phyloP scores from a whole-genome alignment of 2,329 filamentous ascomycete genomes.

The Dryadomyces quercus-mongolicae region DNA sequence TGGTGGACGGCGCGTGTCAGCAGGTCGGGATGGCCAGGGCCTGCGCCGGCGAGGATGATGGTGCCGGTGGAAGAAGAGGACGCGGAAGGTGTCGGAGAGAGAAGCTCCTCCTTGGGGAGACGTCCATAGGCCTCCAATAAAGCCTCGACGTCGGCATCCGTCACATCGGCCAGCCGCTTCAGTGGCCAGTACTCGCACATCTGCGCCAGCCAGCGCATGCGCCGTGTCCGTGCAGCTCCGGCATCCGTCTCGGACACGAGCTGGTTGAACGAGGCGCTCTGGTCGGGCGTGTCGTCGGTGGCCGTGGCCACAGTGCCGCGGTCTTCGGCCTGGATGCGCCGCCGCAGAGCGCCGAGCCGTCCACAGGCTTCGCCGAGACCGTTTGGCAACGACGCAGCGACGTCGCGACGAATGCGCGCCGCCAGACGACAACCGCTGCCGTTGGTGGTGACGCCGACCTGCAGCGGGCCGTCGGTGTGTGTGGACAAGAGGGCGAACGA shows the following conservation, averaged over 20 bases:
- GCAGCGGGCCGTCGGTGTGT: constrained; percentile 79
- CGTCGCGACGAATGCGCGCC: constrained; percentile 76
- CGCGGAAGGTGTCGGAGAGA: too few species aligned
- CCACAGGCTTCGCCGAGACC: constrained; percentile 68
- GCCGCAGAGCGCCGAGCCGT: constrained; percentile 60
- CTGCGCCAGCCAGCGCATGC: constrained; percentile 88
- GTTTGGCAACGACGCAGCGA: constrained; percentile 65
- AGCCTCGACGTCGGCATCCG: constrained; percentile 63
- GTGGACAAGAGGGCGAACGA: constrained; percentile 84
- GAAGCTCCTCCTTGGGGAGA: constrained; percentile 9
- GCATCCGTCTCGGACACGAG: constrained; percentile 64
- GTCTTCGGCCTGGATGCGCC: constrained; percentile 42
- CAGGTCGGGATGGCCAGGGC: constrained; percentile 84
- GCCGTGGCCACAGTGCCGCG: constrained; percentile 6
- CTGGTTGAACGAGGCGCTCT: constrained; percentile 73
- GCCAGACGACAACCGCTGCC: constrained; percentile 90
- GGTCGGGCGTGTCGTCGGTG: constrained; percentile 52
- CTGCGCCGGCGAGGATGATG: constrained; percentile 83
- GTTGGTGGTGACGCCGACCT: constrained; percentile 92
- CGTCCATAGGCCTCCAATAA: constrained; percentile 59
- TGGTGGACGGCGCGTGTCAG: constrained; percentile 73
- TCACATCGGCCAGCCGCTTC: constrained; percentile 64
- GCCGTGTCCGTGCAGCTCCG: constrained; percentile 61
- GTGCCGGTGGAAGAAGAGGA: constrained; percentile 38
- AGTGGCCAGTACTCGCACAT: constrained; percentile 99